phyloP scores from a whole-genome alignment of 495 filamentous ascomycete genomes.

The Hypoxylon lenormandii region DNA sequence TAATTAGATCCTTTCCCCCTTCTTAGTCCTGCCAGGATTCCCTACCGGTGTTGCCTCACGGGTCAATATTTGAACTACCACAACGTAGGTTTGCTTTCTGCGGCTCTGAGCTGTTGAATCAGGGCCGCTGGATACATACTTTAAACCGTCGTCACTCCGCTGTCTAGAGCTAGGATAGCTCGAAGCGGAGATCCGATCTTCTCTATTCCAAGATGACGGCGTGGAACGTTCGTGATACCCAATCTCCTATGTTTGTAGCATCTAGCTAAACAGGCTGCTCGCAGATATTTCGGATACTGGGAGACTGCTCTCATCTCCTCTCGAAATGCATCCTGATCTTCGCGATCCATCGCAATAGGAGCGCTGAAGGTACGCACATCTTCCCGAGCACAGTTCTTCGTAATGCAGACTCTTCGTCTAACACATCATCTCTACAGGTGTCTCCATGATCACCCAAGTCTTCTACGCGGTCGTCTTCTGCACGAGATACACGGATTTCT shows the following conservation, averaged over 20 bases:
- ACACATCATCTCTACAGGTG: conserved; percentile 64
- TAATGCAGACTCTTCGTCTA: conserved; percentile 23
- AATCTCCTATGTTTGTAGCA: neutral
- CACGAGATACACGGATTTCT: conserved; percentile 87
- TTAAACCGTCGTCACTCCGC: too few relatives aligned
- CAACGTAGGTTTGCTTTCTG: conserved; percentile 25
- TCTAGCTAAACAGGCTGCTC: conserved; percentile 23
- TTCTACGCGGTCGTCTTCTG: conserved; percentile 89
- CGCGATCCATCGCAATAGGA: conserved; percentile 87
- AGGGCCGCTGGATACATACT: conserved; percentile 34
- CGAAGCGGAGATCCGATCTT: neutral
- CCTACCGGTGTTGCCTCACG: neutral
- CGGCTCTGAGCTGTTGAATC: conserved; percentile 43
- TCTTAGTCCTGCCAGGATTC: neutral
- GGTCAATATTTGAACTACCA: conserved; percentile 12
- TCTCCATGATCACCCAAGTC: conserved; percentile 92
- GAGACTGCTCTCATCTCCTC: conserved; percentile 81
- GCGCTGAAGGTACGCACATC: conserved; percentile 84
- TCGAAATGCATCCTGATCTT: conserved; percentile 91
- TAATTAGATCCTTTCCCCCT: conserved; percentile 14
- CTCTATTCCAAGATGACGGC: conserved; percentile 43
- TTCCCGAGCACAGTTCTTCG: neutral
- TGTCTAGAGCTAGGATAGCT: conserved; percentile 25
- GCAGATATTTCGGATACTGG: conserved; percentile 82
- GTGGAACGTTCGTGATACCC: conserved; percentile 37